Percentiles rank a stretch among this genome's conserved stretches.
Evolutionary conservation across 164 flowering plant species (phyloP).

Genomic region (Sedum album): DNA sequence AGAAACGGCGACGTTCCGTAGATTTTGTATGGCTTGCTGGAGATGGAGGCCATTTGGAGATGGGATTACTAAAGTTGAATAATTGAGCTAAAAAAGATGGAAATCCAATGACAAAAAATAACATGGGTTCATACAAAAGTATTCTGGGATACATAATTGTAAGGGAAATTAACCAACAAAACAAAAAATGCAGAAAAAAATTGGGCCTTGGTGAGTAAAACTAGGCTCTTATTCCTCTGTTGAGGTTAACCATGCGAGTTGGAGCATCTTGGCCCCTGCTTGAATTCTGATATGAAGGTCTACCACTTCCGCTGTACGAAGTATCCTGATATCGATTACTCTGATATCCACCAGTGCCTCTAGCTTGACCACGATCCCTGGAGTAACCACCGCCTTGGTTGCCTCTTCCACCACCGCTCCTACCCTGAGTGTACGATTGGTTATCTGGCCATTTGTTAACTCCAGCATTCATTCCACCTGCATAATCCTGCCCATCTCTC

Average conservation of each 20-base stretch:
- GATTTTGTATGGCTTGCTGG: too few relatives aligned
- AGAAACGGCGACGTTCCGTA: neutral
- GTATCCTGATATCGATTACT: slow-evolving; percentile 32
- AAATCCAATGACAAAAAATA: too few relatives aligned
- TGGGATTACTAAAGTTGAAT: too few relatives aligned
- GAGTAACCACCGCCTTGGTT: slow-evolving; percentile 32
- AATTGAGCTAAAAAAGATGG: too few relatives aligned
- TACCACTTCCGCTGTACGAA: slow-evolving; percentile 31
- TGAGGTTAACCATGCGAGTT: slow-evolving; percentile 71
- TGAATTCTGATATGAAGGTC: slow-evolving; percentile 31
- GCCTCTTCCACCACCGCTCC: slow-evolving; percentile 26
- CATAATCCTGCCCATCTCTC: slow-evolving; percentile 70
- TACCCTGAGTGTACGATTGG: slow-evolving; percentile 19
- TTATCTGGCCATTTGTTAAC: slow-evolving; percentile 68
- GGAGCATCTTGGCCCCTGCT: slow-evolving; percentile 51
- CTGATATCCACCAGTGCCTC: slow-evolving; percentile 41
- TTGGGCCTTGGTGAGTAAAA: too few relatives aligned
- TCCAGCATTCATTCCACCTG: slow-evolving; percentile 25
- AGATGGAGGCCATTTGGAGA: too few relatives aligned
- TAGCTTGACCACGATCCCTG: slow-evolving; percentile 38
- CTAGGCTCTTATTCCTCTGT: slow-evolving; percentile 24
- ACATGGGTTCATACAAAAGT: too few relatives aligned
- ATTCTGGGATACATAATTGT: too few relatives aligned
- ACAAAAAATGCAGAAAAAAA: too few relatives aligned
- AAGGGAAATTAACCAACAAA: too few relatives aligned